Evolutionary conservation across 2,329 filamentous ascomycete species (phyloP), one percentile per base, ranked within the genome.

Genomic region (Aspergillus sp.): DNA sequence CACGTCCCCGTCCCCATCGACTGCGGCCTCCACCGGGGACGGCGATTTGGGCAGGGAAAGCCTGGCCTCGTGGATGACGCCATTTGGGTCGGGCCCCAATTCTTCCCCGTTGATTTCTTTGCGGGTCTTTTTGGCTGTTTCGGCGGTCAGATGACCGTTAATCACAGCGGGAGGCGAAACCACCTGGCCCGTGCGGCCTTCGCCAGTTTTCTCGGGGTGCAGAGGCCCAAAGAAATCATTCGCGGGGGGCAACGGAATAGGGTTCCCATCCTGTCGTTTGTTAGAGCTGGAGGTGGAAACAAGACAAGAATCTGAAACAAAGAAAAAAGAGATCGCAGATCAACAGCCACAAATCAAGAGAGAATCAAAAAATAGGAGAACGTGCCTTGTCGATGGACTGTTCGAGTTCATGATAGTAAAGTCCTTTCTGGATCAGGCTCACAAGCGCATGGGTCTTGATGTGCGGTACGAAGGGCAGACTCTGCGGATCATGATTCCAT

Each of bases 401-500:
- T 39, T 68, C 65, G 29, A 71, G 53, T 41, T 71, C 66, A 50
- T 69, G 53, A 50, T 70, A 71, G 39, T 68, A 63, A 27, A 81
- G 59, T 34, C 76, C 77, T 50, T 79, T 75, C 48, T 80, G 77
- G 20, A 80, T 71, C 33, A 81, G 62, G 27, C 69, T 66, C 28
- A 80, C 64, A 37, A 81, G 63, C 24, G 74, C 71, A 50, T 75
- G 71, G 22, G 70, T 67, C 47, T 67, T 68, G 48, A 80, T 72
- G 45, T 69, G 66, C 29, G 63, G 66, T 36, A 75, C 74, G 57
- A 80, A 80, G 13, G 75, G 72, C 29, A 79, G 64, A 45, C 58
- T 61, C 46, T 78, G 72, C 33, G 74, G 74, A 50, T 80, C 69
- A 49, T 69, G 67, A 49, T 73, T 67, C 76, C 75, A 80, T 55